Base-by-base conservation (phyloP, 1,139 yeast species). In the Taphrina communis region DNA sequence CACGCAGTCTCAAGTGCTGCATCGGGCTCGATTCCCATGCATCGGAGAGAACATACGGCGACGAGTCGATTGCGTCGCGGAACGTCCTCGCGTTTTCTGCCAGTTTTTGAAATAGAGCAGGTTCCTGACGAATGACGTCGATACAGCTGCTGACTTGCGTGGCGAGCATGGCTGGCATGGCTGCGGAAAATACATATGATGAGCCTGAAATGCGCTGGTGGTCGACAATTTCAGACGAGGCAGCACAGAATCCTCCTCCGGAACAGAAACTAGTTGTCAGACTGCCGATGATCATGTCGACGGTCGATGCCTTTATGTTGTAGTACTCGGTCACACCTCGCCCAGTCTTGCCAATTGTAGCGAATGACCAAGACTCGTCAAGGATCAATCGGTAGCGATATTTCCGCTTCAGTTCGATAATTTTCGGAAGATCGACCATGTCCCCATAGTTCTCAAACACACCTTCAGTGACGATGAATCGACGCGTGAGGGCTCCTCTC, bases 161-260 rank as follows among this genome's bases (percentile, higher is more conserved):
- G 0, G 97, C 97, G 62, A 92, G 85, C 78, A 89, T 93, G 19
- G 98, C 96, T 14, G 99, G 98, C 77, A 94, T 84, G 1, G 97
- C 86, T 9, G 99, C 99, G 76, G 96, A 89, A 77, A 91, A 94
- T 71, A 95, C 95, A 76, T 91, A 94, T 1, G 97, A 97, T 73
- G 84, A 83, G 9, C 97, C 90, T 42, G 92, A 90, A 75, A 93
- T 88, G 76, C 96, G 87, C 82, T 95, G 99, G 79, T 94, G 97
- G 74, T 88, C 89, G 57, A 93, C 86, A 93, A 94, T 90, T 70
- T 88, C 88, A 52, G 81, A 80, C 53, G 86, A 88, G 71, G 98
- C 99, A 36, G 90, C 90, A 77, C 97, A 94, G 78, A 91, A 94
- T 0, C 97, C 99, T 72, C 99, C 99, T 57, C 95, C 88, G 9